A percentile compares a stretch with the other conserved stretches of the same genome.
These are phyloP conservation scores for Tardiomyces blankii DNA, from an alignment of 1,139 yeast genomes.

Conservation along the genomic window DNA sequence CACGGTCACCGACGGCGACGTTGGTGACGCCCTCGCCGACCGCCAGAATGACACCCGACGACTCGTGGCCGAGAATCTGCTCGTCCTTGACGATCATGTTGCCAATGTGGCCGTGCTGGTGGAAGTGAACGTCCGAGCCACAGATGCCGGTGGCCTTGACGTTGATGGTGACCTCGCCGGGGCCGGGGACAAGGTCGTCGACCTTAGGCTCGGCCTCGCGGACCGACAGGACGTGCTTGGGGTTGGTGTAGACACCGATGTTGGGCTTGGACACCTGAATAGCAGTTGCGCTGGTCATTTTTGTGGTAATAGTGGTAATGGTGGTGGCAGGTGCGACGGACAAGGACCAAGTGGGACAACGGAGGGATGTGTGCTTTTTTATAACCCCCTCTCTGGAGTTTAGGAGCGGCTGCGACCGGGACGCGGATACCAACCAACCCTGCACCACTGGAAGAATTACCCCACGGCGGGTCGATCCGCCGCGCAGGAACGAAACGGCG, in stretches of 20 bases:
- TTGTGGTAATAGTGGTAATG: neutral
- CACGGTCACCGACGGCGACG: conserved; percentile 65
- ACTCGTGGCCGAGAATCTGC: conserved; percentile 70
- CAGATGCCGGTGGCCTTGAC: conserved; percentile 63
- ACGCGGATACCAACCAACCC: too few species aligned
- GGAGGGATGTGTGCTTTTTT: neutral
- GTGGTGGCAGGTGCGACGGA: neutral
- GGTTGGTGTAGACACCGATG: conserved; percentile 29
- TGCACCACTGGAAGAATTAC: too few species aligned
- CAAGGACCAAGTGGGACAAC: neutral
- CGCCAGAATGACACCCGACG: conserved; percentile 59
- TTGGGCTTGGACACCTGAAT: conserved; percentile 9
- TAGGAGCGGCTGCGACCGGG: too few species aligned
- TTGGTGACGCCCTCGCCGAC: conserved; percentile 51
- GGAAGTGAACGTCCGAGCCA: conserved; percentile 77
- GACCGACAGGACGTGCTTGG: conserved; percentile 26
- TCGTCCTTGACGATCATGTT: conserved; percentile 40
- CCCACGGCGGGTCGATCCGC: too few species aligned
- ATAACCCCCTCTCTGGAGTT: too few species aligned
- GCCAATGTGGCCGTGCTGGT: conserved; percentile 63
- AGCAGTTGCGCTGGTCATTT: neutral
- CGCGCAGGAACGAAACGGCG: too few species aligned
- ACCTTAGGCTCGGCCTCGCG: conserved; percentile 26
- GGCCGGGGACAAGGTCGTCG: conserved; percentile 24
- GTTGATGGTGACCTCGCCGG: conserved; percentile 35